These are phyloP conservation scores for Solanum appendiculatum DNA, from an alignment of 257 asterid genomes.

Conservation along the genomic window DNA sequence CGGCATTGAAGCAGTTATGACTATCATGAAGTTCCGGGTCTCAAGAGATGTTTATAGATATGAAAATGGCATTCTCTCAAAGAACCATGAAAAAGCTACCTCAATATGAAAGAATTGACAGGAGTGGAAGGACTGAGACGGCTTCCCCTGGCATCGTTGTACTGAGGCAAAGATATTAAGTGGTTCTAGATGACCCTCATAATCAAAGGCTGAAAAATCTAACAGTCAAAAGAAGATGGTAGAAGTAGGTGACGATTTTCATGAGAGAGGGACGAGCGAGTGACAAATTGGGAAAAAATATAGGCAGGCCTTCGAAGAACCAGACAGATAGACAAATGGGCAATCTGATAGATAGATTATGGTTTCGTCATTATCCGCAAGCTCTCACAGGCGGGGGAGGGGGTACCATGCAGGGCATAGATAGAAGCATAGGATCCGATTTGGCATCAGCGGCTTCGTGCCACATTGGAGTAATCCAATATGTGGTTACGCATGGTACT, in stretches of 20 bases:
- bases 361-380: background rate
- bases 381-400: background rate
- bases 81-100: background rate
- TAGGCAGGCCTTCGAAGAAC: background rate
- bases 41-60: background rate
- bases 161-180: background rate
- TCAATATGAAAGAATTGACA: background rate
- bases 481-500: background rate
- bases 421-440: background rate
- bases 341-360: background rate
- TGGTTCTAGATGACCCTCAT: background rate
- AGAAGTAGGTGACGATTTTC: background rate
- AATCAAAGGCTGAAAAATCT: background rate
- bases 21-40: background rate
- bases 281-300: background rate
- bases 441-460: background rate
- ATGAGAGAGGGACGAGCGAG: background rate
- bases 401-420: background rate
- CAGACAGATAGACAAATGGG: background rate
- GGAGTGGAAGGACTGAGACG: background rate
- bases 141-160: background rate
- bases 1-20: background rate
- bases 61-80: background rate
- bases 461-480: background rate
- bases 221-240: background rate